Conservation (phyloP, 2,329 filamentous ascomycete genomes). For the Orbilia oligospora region DNA sequence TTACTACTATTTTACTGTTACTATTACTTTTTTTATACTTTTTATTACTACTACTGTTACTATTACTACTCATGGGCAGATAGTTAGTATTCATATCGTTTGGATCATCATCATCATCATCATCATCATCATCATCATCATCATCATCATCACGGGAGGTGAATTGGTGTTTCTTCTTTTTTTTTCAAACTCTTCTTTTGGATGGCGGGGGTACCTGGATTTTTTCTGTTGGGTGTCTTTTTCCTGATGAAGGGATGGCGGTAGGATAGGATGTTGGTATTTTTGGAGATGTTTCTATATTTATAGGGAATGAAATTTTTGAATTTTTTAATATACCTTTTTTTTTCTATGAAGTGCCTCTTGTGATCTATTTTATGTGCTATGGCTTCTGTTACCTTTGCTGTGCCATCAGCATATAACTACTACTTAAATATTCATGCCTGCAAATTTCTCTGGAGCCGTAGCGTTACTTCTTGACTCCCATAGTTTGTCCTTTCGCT, state of each 20-base stretch:
- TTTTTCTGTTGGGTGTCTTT: conserved; percentile 3
- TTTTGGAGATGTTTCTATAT: too few species aligned
- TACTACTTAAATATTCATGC: background rate
- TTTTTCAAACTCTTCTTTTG: background rate
- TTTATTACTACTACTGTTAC: conserved; percentile 6
- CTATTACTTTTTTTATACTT: too few species aligned
- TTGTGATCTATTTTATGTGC: too few species aligned
- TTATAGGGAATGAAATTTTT: too few species aligned
- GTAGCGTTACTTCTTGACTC: background rate
- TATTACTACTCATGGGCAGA: conserved; percentile 1
- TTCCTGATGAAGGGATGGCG: background rate
- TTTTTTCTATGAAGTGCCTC: too few species aligned
- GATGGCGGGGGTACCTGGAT: too few species aligned
- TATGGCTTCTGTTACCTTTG: too few species aligned
- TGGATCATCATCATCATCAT: background rate
- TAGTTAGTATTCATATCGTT: conserved; percentile 14
- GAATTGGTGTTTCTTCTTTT: conserved; percentile 4
- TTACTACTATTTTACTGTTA: conserved; percentile 4
- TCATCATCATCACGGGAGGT: background rate
- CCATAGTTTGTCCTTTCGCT: background rate
- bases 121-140: too few species aligned
- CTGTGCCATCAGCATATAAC: too few species aligned
- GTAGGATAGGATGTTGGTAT: too few species aligned
- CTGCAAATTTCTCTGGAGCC: background rate
- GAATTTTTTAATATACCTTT: too few species aligned